Percentiles rank a stretch among this genome's conserved stretches.
Conservation (phyloP, 371 early-diverging fungal species). For the Rhizopus arrhizus region DNA sequence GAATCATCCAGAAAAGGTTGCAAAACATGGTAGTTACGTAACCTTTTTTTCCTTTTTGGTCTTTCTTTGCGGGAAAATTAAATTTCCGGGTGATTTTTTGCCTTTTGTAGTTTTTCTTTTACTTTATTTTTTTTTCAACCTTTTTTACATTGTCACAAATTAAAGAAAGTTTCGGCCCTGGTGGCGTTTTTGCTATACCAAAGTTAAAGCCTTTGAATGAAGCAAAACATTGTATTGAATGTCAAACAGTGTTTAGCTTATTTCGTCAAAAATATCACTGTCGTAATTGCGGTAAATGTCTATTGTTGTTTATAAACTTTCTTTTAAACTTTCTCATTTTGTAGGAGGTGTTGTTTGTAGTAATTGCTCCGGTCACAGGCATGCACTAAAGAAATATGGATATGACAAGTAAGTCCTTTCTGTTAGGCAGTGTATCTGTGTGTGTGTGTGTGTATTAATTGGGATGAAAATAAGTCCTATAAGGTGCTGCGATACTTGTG, state of each 20-base stretch:
- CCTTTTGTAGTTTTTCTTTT: conserved; percentile 1
- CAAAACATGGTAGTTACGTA: background rate
- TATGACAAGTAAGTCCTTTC: conserved; percentile 46
- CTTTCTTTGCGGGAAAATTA: too few relatives aligned
- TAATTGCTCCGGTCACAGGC: conserved; percentile 43
- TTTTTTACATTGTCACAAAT: conserved; percentile 20
- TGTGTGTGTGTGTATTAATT: background rate
- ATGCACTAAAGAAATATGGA: conserved; percentile 49
- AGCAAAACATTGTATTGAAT: conserved; percentile 42
- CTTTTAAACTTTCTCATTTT: background rate
- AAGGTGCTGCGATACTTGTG: conserved; percentile 48
- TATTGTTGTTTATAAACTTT: background rate
- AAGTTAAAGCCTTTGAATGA: conserved; percentile 30
- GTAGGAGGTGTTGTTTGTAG: conserved; percentile 52
- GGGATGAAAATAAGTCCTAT: conserved; percentile 31
- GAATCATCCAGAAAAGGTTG: conserved; percentile 39
- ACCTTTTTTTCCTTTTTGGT: too few relatives aligned
- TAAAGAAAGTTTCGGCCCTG: conserved; percentile 40
- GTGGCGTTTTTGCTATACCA: conserved; percentile 49
- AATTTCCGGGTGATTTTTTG: too few relatives aligned
- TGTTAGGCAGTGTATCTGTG: background rate
- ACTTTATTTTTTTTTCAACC: background rate
- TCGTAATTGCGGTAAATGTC: conserved; percentile 49
- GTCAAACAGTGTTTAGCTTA: conserved; percentile 40
- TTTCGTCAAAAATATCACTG: conserved; percentile 53